These are phyloP conservation scores for Cylindrotheca fusiformis DNA, from an alignment of 108 stramenopile genomes.

Conservation along the genomic window DNA sequence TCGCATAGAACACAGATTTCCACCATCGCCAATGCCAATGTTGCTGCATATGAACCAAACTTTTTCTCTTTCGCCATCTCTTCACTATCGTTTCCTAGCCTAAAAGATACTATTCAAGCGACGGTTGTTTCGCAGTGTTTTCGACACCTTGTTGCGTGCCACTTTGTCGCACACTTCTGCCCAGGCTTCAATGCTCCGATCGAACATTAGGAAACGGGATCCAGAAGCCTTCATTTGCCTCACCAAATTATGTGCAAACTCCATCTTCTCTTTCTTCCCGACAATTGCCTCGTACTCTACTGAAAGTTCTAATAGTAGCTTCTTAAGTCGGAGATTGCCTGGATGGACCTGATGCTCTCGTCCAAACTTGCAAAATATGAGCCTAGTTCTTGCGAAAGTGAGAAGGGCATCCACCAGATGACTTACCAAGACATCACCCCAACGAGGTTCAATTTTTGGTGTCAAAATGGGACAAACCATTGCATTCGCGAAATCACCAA, in stretches of 20 bases:
- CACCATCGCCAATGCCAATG: no score
- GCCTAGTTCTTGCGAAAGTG: no score
- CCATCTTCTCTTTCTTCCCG: constrained; percentile 3
- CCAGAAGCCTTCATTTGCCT: constrained; percentile 3
- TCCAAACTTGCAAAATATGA: no score
- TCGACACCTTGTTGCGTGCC: not conserved
- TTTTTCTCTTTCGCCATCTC: no score
- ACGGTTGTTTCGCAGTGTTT: not conserved
- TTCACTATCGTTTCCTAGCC: no score
- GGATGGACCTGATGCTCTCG: not conserved
- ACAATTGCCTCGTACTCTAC: not conserved
- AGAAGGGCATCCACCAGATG: no score
- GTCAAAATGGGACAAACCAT: not conserved
- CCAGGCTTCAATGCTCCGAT: not conserved
- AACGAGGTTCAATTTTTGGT: not conserved
- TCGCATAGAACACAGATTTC: no score
- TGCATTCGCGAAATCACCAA: not conserved
- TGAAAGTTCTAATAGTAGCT: not conserved
- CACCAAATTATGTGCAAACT: constrained; percentile 1
- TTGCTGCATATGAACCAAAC: no score
- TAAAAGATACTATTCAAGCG: no score
- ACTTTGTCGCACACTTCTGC: not conserved
- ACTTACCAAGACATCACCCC: not conserved
- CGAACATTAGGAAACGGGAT: constrained; percentile 1
- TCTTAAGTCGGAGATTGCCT: not conserved